Conservation (phyloP, 139 green algal species). For the Desmodesmus armatus region DNA sequence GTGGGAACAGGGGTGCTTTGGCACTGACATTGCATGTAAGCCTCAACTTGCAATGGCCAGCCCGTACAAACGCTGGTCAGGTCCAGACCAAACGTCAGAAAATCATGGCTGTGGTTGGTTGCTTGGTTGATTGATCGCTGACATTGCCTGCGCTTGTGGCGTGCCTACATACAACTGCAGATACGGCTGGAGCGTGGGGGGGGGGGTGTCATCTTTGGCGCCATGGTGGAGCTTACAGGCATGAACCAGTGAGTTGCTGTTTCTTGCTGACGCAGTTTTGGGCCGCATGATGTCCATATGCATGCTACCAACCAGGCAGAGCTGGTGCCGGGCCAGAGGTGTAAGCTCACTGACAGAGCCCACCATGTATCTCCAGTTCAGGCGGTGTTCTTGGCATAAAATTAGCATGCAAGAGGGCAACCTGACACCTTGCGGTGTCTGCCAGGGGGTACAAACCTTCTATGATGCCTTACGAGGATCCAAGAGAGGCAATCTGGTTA, state of each 20-base stretch:
- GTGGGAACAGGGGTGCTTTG: neutral
- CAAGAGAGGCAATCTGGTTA: neutral
- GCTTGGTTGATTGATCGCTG: neutral
- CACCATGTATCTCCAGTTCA: too few species aligned
- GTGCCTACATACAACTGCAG: neutral
- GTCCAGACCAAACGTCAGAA: too few species aligned
- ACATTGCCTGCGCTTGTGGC: neutral
- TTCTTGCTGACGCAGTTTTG: too few species aligned
- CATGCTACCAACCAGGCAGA: neutral
- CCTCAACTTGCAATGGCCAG: too few species aligned
- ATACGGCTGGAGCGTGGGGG: neutral
- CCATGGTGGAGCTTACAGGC: neutral
- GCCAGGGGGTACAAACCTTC: neutral
- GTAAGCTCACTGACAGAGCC: neutral
- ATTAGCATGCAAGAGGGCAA: neutral
- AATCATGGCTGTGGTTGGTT: neutral
- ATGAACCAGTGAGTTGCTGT: neutral
- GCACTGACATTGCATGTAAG: neutral
- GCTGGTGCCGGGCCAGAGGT: neutral
- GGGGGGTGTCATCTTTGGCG: neutral
- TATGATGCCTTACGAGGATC: neutral
- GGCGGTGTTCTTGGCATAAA: neutral
- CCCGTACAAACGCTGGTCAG: too few species aligned
- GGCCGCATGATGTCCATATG: too few species aligned
- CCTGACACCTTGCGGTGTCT: neutral